Percentiles rank a stretch among this genome's conserved stretches.
Evolutionary conservation across 2,329 filamentous ascomycete genomes (phyloP).

Genomic region (Fusarium coicis): DNA sequence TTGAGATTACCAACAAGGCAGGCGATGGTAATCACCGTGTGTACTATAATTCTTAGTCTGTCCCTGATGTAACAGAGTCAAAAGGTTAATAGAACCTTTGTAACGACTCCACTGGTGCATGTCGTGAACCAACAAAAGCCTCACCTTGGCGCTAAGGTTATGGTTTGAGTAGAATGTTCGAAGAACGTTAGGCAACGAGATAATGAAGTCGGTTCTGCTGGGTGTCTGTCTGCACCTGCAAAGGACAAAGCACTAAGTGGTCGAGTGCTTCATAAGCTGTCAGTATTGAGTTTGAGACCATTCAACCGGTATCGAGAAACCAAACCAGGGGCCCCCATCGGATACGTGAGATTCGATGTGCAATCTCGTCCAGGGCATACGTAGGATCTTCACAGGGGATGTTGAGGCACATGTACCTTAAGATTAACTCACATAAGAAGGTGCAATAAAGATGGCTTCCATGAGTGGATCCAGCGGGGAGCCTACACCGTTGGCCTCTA

Average conservation of each 20-base stretch:
- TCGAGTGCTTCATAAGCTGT: background rate
- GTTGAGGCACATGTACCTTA: background rate
- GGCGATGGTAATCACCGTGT: background rate
- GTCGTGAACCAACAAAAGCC: background rate
- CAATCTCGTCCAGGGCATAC: background rate
- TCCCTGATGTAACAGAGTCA: background rate
- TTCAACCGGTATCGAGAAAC: background rate
- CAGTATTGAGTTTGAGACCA: background rate
- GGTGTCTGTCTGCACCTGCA: background rate
- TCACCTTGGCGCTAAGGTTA: conserved; percentile 1
- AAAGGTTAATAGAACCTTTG: conserved; percentile 4
- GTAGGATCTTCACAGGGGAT: conserved; percentile 4
- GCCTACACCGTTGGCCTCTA: conserved; percentile 16
- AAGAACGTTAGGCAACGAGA: background rate
- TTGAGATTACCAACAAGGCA: background rate
- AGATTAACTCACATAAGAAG: conserved; percentile 11
- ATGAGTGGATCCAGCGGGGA: conserved; percentile 7
- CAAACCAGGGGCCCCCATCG: background rate
- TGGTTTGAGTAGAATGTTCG: background rate
- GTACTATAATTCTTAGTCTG: background rate
- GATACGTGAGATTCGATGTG: background rate
- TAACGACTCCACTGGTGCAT: background rate
- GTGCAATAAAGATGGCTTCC: conserved; percentile 4
- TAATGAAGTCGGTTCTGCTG: background rate
- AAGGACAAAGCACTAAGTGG: background rate